phyloP scores from a whole-genome alignment of 495 filamentous ascomycete genomes.

The Bathelium albidoporum region DNA sequence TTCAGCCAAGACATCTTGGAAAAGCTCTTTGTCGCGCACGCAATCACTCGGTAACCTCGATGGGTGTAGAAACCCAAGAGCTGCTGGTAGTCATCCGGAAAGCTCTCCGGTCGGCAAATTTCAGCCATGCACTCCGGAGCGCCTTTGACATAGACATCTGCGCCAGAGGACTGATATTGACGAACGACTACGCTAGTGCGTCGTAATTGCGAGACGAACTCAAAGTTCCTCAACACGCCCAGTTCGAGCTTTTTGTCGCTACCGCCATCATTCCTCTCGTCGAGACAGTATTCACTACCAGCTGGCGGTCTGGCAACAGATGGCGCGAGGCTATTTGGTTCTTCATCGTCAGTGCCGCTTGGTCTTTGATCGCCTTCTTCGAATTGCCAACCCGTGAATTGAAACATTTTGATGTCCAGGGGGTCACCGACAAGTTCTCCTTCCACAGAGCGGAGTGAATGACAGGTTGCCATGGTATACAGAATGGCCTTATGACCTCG shows the following conservation, averaged over 20 bases:
- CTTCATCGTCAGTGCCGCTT: slow-evolving; percentile 48
- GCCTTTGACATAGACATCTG: slow-evolving; percentile 86
- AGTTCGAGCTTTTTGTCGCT: slow-evolving; percentile 54
- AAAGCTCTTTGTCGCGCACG: slow-evolving; percentile 81
- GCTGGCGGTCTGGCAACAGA: slow-evolving; percentile 76
- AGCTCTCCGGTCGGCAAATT: slow-evolving; percentile 72
- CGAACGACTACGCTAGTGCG: slow-evolving; percentile 87
- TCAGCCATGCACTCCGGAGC: slow-evolving; percentile 93
- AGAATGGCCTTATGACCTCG: slow-evolving; percentile 59
- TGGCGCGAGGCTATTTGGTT: slow-evolving; percentile 58
- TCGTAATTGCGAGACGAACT: slow-evolving; percentile 93
- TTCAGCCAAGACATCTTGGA: slow-evolving; percentile 83
- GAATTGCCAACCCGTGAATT: slow-evolving; percentile 89
- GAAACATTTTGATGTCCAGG: slow-evolving; percentile 96
- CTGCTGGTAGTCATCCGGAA: slow-evolving; percentile 85
- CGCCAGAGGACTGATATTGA: slow-evolving; percentile 68
- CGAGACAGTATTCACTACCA: slow-evolving; percentile 45
- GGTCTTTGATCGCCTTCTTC: slow-evolving; percentile 66
- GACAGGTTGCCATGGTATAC: slow-evolving; percentile 95
- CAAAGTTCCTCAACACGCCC: slow-evolving; percentile 77
- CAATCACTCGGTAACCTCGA: slow-evolving; percentile 94
- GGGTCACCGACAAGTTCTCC: slow-evolving; percentile 86
- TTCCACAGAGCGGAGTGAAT: slow-evolving; percentile 80
- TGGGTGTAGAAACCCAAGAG: slow-evolving; percentile 83
- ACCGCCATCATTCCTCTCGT: slow-evolving; percentile 30